Percentiles rank a stretch among this genome's conserved stretches.
Evolutionary conservation across 257 asterid genomes (phyloP).

Genomic region (Primulina tabacum): DNA sequence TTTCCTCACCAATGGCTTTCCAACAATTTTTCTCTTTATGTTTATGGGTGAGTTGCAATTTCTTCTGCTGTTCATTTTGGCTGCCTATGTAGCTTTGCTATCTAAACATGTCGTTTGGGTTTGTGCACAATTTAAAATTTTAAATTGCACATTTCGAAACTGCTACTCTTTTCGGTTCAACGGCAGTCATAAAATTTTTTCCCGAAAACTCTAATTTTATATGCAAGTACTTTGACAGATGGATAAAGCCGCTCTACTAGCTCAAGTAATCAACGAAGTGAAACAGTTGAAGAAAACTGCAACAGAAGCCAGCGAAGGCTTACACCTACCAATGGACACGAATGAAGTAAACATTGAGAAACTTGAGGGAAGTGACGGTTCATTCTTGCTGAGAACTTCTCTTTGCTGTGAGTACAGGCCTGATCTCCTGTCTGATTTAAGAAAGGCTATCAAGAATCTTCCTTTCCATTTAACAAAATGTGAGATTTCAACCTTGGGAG

Average conservation of each 20-base stretch:
- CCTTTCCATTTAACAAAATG: slow-evolving; percentile 42
- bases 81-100: neutral
- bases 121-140: too few relatives aligned
- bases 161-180: too few relatives aligned
- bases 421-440: slow-evolving; percentile 50
- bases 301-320: slow-evolving; percentile 45
- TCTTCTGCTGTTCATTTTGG: neutral
- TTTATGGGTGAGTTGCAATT: too few relatives aligned
- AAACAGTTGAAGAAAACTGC: slow-evolving; percentile 57
- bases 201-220: neutral
- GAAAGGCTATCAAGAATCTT: slow-evolving; percentile 39
- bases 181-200: too few relatives aligned
- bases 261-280: slow-evolving; percentile 66
- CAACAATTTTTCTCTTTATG: neutral
- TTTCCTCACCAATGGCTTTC: neutral
- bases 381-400: slow-evolving; percentile 48
- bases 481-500: slow-evolving; percentile 65
- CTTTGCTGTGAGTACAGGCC: slow-evolving; percentile 73
- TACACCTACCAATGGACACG: slow-evolving; percentile 65
- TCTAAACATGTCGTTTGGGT: neutral
- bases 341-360: slow-evolving; percentile 65
- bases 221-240: slow-evolving; percentile 38
- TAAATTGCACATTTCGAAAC: too few relatives aligned
- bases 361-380: slow-evolving; percentile 39
- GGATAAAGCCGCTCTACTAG: slow-evolving; percentile 83